Evolutionary conservation across 2,329 filamentous ascomycete species (phyloP).

Genomic region (Xylaria sp.): DNA sequence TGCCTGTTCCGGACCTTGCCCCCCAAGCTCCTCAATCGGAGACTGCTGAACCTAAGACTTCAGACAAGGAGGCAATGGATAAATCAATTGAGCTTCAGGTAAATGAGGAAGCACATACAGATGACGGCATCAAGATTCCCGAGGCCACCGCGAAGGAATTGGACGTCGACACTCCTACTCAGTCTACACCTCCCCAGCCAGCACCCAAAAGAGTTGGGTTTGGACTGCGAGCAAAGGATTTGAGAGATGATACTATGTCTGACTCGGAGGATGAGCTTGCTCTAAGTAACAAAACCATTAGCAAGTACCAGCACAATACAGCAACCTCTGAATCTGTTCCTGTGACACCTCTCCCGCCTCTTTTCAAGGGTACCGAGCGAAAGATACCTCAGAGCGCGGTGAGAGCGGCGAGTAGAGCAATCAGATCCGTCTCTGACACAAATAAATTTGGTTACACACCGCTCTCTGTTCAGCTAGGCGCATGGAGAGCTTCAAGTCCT

Average conservation of each 20-base stretch:
- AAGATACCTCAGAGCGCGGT: slow-evolving; percentile 44
- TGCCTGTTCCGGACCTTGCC: slow-evolving; percentile 34
- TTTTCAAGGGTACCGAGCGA: slow-evolving; percentile 41
- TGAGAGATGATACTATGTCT: slow-evolving; percentile 56
- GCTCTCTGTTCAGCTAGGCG: slow-evolving; percentile 68
- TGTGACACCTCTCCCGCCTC: slow-evolving; percentile 56
- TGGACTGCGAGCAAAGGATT: slow-evolving; percentile 60
- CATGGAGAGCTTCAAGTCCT: slow-evolving; percentile 72
- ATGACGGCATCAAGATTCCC: slow-evolving; percentile 25
- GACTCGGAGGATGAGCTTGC: slow-evolving; percentile 67
- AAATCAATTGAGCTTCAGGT: not conserved
- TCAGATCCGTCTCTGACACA: slow-evolving; percentile 47
- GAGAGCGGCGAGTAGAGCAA: slow-evolving; percentile 47
- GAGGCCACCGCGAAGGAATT: slow-evolving; percentile 35
- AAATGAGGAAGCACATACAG: not conserved
- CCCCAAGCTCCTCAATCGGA: not conserved
- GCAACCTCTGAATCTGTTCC: slow-evolving; percentile 50
- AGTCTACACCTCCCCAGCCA: slow-evolving; percentile 48
- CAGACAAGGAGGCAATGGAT: not conserved
- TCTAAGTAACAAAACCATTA: slow-evolving; percentile 46
- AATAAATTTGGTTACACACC: slow-evolving; percentile 69
- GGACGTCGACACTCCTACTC: slow-evolving; percentile 31
- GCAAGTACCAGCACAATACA: slow-evolving; percentile 43
- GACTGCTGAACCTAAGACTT: slow-evolving; percentile 5
- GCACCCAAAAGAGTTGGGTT: slow-evolving; percentile 51